Evolutionary conservation across 805 yeast species (phyloP).

Genomic region (Wickerhamomyces bovis): DNA sequence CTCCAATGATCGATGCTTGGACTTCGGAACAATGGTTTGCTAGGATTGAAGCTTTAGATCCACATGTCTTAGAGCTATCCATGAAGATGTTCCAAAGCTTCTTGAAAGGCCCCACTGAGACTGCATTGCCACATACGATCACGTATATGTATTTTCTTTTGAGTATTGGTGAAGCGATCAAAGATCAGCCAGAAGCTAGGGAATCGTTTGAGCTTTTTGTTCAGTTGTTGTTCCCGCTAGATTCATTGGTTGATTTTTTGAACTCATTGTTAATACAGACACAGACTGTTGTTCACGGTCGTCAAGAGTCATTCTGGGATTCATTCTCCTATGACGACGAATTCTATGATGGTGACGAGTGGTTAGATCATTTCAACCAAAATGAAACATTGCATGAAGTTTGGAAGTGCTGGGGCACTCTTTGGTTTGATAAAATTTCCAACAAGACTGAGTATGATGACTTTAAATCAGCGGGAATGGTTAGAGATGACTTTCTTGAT

Average conservation of each 20-base stretch:
- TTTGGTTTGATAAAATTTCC: constrained; percentile 65
- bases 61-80: constrained; percentile 59
- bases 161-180: constrained; percentile 52
- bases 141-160: constrained; percentile 73
- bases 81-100: constrained; percentile 62
- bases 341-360: constrained; percentile 20
- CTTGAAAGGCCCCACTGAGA: constrained; percentile 58
- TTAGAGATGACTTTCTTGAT: constrained; percentile 50
- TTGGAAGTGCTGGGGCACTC: constrained; percentile 81
- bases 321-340: constrained; percentile 12
- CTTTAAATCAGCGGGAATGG: constrained; percentile 50
- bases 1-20: neutral
- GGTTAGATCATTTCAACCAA: constrained; percentile 44
- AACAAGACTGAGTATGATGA: constrained; percentile 48
- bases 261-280: constrained; percentile 46
- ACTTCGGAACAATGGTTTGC: constrained; percentile 1
- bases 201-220: constrained; percentile 46
- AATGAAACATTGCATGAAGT: constrained; percentile 67
- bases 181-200: constrained; percentile 38
- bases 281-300: constrained; percentile 2
- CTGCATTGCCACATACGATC: constrained; percentile 66
- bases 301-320: constrained; percentile 9
- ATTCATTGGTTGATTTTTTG: constrained; percentile 53
- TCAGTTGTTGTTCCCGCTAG: constrained; percentile 62
- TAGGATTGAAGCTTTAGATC: constrained; percentile 3